These are phyloP conservation scores for Colletotrichum endophyticum DNA, from an alignment of 2,329 filamentous ascomycete species.

Conservation along the genomic window DNA sequence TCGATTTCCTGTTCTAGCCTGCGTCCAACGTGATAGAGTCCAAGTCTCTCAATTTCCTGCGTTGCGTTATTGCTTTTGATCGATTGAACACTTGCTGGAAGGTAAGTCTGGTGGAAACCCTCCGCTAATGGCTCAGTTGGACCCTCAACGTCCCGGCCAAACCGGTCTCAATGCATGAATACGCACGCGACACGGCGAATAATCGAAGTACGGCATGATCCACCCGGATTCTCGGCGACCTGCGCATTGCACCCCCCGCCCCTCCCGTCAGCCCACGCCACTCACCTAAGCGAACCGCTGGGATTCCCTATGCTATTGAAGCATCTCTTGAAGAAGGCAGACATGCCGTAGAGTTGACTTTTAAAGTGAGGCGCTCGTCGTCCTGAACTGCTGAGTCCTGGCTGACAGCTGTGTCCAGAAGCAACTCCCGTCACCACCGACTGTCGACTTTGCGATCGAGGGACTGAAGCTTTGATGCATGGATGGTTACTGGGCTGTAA, in stretches of 20 bases:
- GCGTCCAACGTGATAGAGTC: neutral
- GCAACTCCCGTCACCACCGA: neutral
- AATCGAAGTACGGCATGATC: neutral
- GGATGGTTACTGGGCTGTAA: neutral
- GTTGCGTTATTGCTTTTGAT: neutral
- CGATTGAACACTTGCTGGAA: neutral
- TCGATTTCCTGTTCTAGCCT: neutral
- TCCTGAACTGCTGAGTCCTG: neutral
- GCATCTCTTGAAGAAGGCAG: neutral
- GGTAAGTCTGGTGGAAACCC: neutral
- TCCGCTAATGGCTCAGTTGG: conserved; percentile 8
- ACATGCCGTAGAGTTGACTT: neutral
- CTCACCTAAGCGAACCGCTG: neutral
- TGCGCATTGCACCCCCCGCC: neutral
- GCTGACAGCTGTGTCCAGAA: neutral
- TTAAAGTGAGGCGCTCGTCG: neutral
- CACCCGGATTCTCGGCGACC: neutral
- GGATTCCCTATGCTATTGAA: neutral
- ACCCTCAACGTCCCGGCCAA: neutral
- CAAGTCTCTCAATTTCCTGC: neutral
- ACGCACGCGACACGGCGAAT: neutral
- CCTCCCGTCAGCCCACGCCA: neutral
- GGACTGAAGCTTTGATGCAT: neutral
- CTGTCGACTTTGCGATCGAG: neutral
- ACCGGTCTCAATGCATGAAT: neutral